Evolutionary conservation across 352 stramenopile species (phyloP), one percentile per base, ranked within the genome.

Genomic region (Thraustotheca clavata): DNA sequence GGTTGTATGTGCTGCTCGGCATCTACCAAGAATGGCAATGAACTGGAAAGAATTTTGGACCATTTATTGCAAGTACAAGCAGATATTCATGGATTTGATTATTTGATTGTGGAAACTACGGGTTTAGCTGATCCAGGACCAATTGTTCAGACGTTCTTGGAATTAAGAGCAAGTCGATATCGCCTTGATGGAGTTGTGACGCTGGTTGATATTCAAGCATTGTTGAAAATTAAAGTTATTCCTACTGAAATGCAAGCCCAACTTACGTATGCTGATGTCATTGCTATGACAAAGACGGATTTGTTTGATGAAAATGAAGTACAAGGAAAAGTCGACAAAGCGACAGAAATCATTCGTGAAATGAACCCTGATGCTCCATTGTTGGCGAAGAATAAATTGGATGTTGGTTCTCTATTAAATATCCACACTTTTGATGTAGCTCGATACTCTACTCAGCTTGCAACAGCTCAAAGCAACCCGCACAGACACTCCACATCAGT

Each of bases 261-360:
- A 73, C 77, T 99, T 24, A 97, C 96, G 1, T 99, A 99, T 80
- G 94, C 96, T 0, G 97, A 99, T 76, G 92, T 95, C 32, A 97
- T 99, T 65, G 67, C 99, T 40, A 76, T 99, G 33, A 99, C 99
- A 76, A 99, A 99, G 72, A 77, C 95, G 22, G 97, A 99, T 75
- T 86, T 99, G 61, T 95, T 98, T 7, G 95, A 98, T 18, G 14
- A 18, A 16, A 14, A 27, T 46, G 47, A n/a, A 55, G n/a, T n/a
- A n/a, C n/a, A n/a, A n/a, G n/a, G n/a, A n/a, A n/a, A n/a, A 14
- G 14, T 46, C n/a, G 47, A 55, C 47, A 18, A 46, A 55, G 47
- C n/a, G 16, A 18, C 32, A 41, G 38, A 16, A 43, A 18, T 43
- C 5, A 59, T 88, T 34, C n/a, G 38, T 0, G 46, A 1, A 11